A percentile compares a stretch with the other conserved stretches of the same genome.
phyloP scores from a whole-genome alignment of 306 rosid genomes.

The Herpetospermum pedunculosum region DNA sequence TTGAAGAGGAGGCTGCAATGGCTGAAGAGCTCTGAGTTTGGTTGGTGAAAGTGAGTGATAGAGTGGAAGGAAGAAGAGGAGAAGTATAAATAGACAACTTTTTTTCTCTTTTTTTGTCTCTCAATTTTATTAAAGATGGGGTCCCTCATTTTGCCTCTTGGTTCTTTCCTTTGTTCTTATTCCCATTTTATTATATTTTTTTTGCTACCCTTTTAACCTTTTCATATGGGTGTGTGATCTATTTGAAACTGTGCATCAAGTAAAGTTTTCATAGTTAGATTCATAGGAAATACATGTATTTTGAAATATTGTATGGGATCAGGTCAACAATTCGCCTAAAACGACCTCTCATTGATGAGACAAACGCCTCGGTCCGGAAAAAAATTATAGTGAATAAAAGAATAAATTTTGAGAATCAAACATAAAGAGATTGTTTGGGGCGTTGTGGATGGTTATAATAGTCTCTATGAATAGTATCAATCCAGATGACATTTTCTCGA shows the following conservation, averaged over 20 bases:
- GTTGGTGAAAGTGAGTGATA: constrained; percentile 5
- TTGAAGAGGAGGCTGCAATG: background rate
- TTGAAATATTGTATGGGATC: background rate
- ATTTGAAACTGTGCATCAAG: background rate
- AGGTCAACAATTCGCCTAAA: background rate
- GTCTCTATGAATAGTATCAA: too few species aligned
- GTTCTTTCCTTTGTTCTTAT: background rate
- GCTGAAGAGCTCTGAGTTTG: background rate
- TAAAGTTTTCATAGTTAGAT: background rate
- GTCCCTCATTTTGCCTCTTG: background rate
- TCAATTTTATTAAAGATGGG: background rate
- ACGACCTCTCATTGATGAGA: too few species aligned
- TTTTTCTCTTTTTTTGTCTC: constrained; percentile 4
- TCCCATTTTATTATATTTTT: background rate
- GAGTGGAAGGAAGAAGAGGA: background rate
- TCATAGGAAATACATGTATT: background rate
- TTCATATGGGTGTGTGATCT: background rate
- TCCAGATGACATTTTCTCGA: too few species aligned
- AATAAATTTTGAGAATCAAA: too few species aligned
- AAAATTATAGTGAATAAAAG: too few species aligned
- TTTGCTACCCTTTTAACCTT: background rate
- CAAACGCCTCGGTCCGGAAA: too few species aligned
- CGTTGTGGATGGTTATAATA: too few species aligned
- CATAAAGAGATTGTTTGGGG: too few species aligned
- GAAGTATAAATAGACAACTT: background rate